These are phyloP conservation scores for Colletotrichum eleusines DNA, from an alignment of 2,329 filamentous ascomycete genomes.

Conservation along the genomic window DNA sequence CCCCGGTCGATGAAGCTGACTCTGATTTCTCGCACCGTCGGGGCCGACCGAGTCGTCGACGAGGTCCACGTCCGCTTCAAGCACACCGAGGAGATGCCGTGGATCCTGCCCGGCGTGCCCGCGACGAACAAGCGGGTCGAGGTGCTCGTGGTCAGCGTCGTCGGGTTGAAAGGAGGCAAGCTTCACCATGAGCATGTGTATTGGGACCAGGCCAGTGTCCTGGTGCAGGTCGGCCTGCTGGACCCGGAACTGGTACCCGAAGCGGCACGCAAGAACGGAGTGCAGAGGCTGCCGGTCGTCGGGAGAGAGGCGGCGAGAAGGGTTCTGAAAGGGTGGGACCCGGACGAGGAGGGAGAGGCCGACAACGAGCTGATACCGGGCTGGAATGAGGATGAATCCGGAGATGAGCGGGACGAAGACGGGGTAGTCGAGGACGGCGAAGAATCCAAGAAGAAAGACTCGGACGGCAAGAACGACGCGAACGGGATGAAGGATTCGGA, in stretches of 20 bases:
- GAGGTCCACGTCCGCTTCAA: conserved; percentile 71
- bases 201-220: conserved; percentile 73
- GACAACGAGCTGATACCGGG: conserved; percentile 56
- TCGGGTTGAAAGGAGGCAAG: conserved; percentile 69
- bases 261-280: conserved; percentile 50
- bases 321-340: conserved; percentile 50
- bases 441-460: not conserved
- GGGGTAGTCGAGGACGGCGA: not conserved
- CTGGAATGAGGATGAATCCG: conserved; percentile 47
- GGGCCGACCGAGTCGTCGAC: conserved; percentile 73
- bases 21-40: conserved; percentile 73
- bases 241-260: conserved; percentile 55
- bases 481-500: no score
- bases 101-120: conserved; percentile 71
- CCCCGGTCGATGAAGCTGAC: conserved; percentile 70
- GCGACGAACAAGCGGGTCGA: conserved; percentile 65
- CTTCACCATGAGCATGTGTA: conserved; percentile 73
- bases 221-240: conserved; percentile 70
- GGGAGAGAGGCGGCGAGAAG: conserved; percentile 55
- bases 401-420: not conserved
- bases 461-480: not conserved
- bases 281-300: conserved; percentile 55
- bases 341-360: conserved; percentile 56
- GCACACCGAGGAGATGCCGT: conserved; percentile 68
- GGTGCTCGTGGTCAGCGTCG: conserved; percentile 70